Evolutionary conservation across 768 basidiomycete species (phyloP).

Genomic region (Psilocybe subaeruginosa): DNA sequence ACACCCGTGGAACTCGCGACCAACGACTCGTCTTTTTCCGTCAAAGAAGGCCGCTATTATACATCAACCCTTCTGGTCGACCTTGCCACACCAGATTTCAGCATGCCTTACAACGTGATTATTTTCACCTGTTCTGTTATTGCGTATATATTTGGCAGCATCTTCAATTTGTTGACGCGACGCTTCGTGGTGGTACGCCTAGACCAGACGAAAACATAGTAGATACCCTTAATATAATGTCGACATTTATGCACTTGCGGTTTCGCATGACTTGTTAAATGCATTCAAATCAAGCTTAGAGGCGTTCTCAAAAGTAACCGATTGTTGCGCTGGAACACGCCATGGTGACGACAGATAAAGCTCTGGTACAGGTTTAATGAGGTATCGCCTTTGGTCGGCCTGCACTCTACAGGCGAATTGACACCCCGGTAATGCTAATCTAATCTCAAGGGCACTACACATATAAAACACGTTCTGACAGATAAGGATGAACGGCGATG

Average conservation of each 20-base stretch:
- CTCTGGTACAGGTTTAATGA: constrained; percentile 3
- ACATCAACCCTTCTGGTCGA: constrained; percentile 84
- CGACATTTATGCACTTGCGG: too few relatives aligned
- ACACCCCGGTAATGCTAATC: constrained; percentile 12
- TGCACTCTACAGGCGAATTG: constrained; percentile 3
- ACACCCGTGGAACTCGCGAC: constrained; percentile 36
- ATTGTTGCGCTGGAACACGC: background rate
- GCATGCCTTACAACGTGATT: constrained; percentile 99
- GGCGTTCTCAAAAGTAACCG: background rate
- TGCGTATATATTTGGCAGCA: constrained; percentile 90
- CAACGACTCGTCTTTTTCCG: constrained; percentile 19
- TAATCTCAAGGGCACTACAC: background rate
- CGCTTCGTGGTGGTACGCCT: constrained; percentile 65
- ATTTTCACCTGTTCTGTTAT: constrained; percentile 92
- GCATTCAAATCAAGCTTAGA: too few relatives aligned
- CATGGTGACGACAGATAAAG: background rate
- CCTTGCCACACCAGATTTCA: constrained; percentile 98
- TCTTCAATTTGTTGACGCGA: constrained; percentile 87
- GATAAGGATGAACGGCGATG: constrained; percentile 11
- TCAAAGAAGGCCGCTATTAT: constrained; percentile 56
- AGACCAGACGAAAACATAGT: constrained; percentile 14
- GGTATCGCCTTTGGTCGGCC: constrained; percentile 1
- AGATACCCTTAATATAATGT: background rate
- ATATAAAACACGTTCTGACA: constrained; percentile 8
- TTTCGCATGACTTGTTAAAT: too few relatives aligned